Base-by-base conservation (phyloP, 1,139 yeast species). In the Geotrichum siamense region DNA sequence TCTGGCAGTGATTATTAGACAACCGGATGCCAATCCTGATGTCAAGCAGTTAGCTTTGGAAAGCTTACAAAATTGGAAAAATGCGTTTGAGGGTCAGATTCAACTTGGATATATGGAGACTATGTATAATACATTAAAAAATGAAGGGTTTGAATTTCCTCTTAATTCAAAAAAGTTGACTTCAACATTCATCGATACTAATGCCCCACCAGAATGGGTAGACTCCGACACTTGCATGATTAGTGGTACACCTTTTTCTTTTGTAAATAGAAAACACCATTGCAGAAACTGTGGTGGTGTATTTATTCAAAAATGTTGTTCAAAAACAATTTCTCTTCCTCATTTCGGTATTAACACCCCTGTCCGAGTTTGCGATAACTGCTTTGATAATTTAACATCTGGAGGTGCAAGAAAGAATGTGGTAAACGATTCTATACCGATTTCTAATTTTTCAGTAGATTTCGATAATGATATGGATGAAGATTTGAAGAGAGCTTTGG, bases 241-340 rank as follows among this genome's bases (percentile, higher is more conserved):
- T 48, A 86, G 97, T 56, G 87, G 94, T 44, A 77, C 73, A 29
- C 69, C 81, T 12, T 91, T 91, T 57, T 72, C 93, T 1, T 75
- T 89, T 63, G 69, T 89, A 52, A 87, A 85, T 60, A 72, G 99
- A 56, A 87, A 91, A 60, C 99, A 91, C 62, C 98, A 91, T 64
- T 91, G 98, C 61, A 74, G 98, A 45, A 83, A 94, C 42, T 91
- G 99, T 65, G 99, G 99, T 21, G 96, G 96, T 1, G 96, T 86
- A 0, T 91, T 75, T 57, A 81, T 95, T 62, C 91, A 84, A 52
- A 74, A 76, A 19, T 94, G 91, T 62, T 86, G 96, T 21, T 69
- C 79, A 8, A 78, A 83, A 53, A 71, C 65, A 44, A 68, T 78
- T 32, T 79, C 91, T 5, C 68, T 93, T 49, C 93, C 94, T 0